phyloP scores from a whole-genome alignment of 371 early-diverging fungal genomes.

The Mortierella sp. region DNA sequence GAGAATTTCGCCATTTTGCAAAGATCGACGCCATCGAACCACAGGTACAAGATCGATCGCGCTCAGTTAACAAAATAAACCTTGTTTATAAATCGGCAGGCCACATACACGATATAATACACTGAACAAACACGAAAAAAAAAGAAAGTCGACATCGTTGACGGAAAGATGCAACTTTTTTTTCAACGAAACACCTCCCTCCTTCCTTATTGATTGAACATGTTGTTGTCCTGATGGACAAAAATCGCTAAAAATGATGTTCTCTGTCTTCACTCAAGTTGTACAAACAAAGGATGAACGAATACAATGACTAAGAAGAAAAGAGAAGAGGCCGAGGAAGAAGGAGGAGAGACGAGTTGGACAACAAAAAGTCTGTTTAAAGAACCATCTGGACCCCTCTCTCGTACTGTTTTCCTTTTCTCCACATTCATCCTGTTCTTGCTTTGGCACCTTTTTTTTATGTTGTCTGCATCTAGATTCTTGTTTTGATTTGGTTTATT shows the following conservation, averaged over 20 bases:
- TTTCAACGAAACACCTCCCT: not conserved
- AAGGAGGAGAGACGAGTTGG: not conserved
- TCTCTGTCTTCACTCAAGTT: not conserved
- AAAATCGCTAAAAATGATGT: not conserved
- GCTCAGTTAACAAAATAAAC: not conserved
- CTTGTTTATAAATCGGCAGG: not conserved
- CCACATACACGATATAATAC: not conserved
- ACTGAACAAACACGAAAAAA: not conserved
- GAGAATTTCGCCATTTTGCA: constrained; percentile 9
- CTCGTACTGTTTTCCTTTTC: not conserved
- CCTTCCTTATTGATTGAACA: not conserved
- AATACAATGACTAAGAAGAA: no score
- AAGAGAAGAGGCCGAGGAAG: not conserved
- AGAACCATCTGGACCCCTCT: constrained; percentile 4
- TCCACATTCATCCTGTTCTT: not conserved
- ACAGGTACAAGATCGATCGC: not conserved
- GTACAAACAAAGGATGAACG: not conserved
- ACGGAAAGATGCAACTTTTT: not conserved
- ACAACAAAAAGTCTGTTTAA: not conserved
- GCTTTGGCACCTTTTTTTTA: not conserved
- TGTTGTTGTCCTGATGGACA: not conserved
- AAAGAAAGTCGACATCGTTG: not conserved
- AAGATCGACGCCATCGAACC: constrained; percentile 4
- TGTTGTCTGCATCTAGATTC: not conserved
- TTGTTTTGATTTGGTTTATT: not conserved